Evolutionary conservation across 768 basidiomycete genomes (phyloP).

Genomic region (Lyophyllum shimeji): DNA sequence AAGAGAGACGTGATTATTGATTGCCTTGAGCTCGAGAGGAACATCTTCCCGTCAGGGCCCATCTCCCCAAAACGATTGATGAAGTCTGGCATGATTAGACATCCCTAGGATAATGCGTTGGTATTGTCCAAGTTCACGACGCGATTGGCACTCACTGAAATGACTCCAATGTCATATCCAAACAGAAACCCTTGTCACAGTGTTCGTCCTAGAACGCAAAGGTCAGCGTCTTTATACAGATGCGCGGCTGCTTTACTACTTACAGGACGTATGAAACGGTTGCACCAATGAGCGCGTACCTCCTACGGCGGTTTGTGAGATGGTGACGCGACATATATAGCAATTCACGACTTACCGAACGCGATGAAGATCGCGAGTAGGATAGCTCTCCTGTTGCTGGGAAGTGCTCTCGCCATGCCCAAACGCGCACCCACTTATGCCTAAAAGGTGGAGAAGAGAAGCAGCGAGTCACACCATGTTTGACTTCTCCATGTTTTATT

Average conservation of each 20-base stretch:
- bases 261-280: neutral
- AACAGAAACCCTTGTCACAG: constrained; percentile 55
- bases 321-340: neutral
- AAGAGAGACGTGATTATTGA: constrained; percentile 79
- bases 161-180: constrained; percentile 78
- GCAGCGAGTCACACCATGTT: constrained; percentile 14
- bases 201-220: neutral
- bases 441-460: constrained; percentile 21
- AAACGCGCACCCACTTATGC: constrained; percentile 1
- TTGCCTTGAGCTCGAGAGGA: constrained; percentile 62
- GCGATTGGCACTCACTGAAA: constrained; percentile 46
- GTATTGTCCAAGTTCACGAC: neutral
- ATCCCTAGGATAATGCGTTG: constrained; percentile 47
- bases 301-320: constrained; percentile 9
- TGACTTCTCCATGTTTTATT: constrained; percentile 13
- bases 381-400: constrained; percentile 64
- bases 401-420: constrained; percentile 41
- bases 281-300: constrained; percentile 11
- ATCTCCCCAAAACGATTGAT: constrained; percentile 63
- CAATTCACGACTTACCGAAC: constrained; percentile 51
- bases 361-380: constrained; percentile 70
- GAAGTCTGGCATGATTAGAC: constrained; percentile 80
- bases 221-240: neutral
- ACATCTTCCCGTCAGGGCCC: constrained; percentile 41
- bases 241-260: neutral